Base-by-base conservation (phyloP, 1,284 basidiomycete genomes). In the Pseudozyma hubeiensis region DNA sequence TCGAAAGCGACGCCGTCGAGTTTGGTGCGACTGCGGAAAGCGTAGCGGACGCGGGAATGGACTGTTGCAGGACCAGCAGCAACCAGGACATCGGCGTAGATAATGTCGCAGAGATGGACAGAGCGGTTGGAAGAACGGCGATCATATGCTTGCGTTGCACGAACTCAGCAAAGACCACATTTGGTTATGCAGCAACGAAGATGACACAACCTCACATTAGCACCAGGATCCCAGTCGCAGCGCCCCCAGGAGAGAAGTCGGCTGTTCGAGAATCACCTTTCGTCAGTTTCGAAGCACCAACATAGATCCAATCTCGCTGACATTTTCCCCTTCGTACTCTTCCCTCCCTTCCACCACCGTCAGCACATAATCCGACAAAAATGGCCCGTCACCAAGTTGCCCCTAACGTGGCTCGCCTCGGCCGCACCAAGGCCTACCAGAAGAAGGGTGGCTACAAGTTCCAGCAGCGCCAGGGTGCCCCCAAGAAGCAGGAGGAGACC, bases 351-450 rank as follows among this genome's bases (percentile, higher is more conserved):
- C 47, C 13, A 59, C 61, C 41, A 33, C 50, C 50, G 48, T n/a
- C 62, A 74, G 58, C 66, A 74, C 43, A 65, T 44, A 62, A 48
- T 61, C 64, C 69, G 61, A 61, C 72, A 77, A 57, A 57, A 91
- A 96, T 97, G 94, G 93, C 93, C 87, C 92, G 94, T 88, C 93
- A 90, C 87, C 90, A 91, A 88, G 87, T 94, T 87, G 90, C 90
- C 85, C 90, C 91, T 81, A 89, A 91, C 86, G 88, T 96, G 86
- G 92, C 93, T 80, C 92, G 93, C 84, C 88, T 91, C 85, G 75
- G 79, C 71, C 81, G 81, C 63, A 81, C 75, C 76, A 66, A 70
- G 67, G 67, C 93, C 92, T 90, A 88, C 87, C 89, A 90, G 81
- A 91, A 91, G 86, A 93, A 94, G 85, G 90, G 91, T 76, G 85